These are phyloP conservation scores for Mycena rebaudengoi DNA, from an alignment of 768 basidiomycete genomes.

Conservation along the genomic window DNA sequence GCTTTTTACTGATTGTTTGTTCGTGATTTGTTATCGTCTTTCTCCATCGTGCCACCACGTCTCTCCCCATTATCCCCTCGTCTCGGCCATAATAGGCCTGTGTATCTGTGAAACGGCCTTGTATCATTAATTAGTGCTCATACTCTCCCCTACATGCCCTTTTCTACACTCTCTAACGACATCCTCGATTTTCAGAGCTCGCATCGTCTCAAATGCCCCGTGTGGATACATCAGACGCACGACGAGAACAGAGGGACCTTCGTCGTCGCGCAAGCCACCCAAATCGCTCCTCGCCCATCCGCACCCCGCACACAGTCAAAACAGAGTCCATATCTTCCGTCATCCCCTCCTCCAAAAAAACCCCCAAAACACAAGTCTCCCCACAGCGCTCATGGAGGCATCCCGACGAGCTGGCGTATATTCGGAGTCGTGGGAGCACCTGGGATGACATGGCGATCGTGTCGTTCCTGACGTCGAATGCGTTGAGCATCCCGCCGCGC, in stretches of 20 bases:
- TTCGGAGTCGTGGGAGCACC: neutral
- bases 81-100: neutral
- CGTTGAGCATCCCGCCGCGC: neutral
- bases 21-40: slow-evolving; percentile 3
- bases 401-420: slow-evolving; percentile 14
- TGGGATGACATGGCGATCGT: slow-evolving; percentile 10
- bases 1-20: too few relatives aligned
- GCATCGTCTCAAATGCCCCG: neutral
- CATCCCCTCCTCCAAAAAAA: neutral
- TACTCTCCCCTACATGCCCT: neutral
- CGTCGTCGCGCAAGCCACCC: neutral
- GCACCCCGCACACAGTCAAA: neutral
- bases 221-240: neutral
- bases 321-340: neutral
- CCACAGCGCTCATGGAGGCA: neutral
- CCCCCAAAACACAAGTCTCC: neutral
- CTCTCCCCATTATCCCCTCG: neutral
- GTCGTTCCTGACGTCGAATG: neutral
- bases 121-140: neutral
- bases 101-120: neutral
- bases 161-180: too few relatives aligned
- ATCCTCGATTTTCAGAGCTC: neutral
- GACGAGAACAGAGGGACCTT: neutral
- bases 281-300: neutral
- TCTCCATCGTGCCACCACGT: neutral